Evolutionary conservation across 305 asterid genomes (phyloP), one percentile per base, ranked within the genome.

Genomic region (Vinca major): DNA sequence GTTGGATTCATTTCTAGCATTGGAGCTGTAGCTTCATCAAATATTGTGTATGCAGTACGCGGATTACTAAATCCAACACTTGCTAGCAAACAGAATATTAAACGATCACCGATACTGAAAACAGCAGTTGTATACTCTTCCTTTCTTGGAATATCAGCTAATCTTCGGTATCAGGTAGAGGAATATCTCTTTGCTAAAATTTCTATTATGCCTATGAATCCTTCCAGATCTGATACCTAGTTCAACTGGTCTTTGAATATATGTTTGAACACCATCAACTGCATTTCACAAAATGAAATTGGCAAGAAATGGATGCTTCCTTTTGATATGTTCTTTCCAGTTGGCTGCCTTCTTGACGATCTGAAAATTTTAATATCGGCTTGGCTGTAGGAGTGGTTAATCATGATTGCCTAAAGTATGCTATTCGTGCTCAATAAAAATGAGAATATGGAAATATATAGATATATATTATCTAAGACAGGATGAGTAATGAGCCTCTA

Each of bases 1-100:
- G 98, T 92, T 66, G 98, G 98, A 77, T 86, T 92, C 71, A 71
- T 92, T 72, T 92, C 98, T 60, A 92, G 98, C 75, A 87, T 90
- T 37, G 97, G 96, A 67, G 89, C 98, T n/a, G 97, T 92, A 71
- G 95, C 93, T 57, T 86, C 96, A 62, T 87, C 96, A 21, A 92
- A 92, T 78, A 12, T 81, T 63, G 75, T 92, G 68, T 81, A 71
- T 71, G 75, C 81, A 47, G 45, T 69, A 6, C 83, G 93, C 53
- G 86, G 79, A 79, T 20, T 75, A 64, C 78, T 92, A 65, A 92
- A 88, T 71, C 89, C 96, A 16, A 77, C 80, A 69, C 69, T 81
- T 64, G 78, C 69, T 66, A 67, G 76, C 66, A 64, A 69, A 62
- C 89, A 85, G 77, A 73, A 44, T 79, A 86, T 67, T 71, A 90